Percentiles rank a stretch among this genome's conserved stretches.
Evolutionary conservation across 2,329 filamentous ascomycete species (phyloP).

Genomic region (Colletotrichum musicola): DNA sequence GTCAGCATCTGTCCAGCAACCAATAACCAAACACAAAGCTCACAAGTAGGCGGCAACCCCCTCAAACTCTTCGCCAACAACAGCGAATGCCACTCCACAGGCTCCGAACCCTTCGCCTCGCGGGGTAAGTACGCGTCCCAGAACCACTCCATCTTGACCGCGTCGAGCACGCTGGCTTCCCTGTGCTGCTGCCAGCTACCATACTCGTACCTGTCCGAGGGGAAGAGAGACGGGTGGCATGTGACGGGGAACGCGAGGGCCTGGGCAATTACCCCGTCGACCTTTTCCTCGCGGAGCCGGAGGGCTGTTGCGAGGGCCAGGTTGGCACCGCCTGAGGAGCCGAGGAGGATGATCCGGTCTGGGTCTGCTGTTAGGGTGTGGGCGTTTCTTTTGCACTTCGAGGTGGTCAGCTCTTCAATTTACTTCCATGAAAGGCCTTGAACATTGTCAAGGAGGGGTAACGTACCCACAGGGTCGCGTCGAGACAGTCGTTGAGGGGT

Average conservation of each 20-base stretch:
- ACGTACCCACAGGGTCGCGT: slow-evolving; percentile 52
- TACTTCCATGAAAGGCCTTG: no score
- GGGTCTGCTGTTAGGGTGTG: slow-evolving; percentile 47
- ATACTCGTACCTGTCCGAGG: slow-evolving; percentile 49
- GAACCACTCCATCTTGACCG: slow-evolving; percentile 50
- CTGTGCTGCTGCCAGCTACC: slow-evolving; percentile 51
- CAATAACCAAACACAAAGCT: slow-evolving; percentile 37
- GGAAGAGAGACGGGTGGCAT: slow-evolving; percentile 52
- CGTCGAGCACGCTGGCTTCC: slow-evolving; percentile 47
- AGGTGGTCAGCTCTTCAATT: not conserved
- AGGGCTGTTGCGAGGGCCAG: slow-evolving; percentile 48
- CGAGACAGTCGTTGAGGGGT: slow-evolving; percentile 51
- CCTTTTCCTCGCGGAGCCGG: slow-evolving; percentile 47
- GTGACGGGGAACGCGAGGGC: slow-evolving; percentile 51
- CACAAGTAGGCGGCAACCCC: slow-evolving; percentile 50
- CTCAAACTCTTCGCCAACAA: slow-evolving; percentile 48
- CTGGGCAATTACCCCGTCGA: slow-evolving; percentile 50
- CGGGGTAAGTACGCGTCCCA: slow-evolving; percentile 49
- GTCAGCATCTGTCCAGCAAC: not conserved
- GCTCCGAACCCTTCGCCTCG: slow-evolving; percentile 43
- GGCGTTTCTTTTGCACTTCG: slow-evolving; percentile 47
- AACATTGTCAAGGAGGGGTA: no score
- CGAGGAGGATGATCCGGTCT: slow-evolving; percentile 51
- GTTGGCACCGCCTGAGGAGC: slow-evolving; percentile 52
- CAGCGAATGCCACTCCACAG: slow-evolving; percentile 46